Percentiles rank a stretch among this genome's conserved stretches.
Conservation (phyloP, 441 rosid species). For the Pelargonium myrrhifolium region DNA sequence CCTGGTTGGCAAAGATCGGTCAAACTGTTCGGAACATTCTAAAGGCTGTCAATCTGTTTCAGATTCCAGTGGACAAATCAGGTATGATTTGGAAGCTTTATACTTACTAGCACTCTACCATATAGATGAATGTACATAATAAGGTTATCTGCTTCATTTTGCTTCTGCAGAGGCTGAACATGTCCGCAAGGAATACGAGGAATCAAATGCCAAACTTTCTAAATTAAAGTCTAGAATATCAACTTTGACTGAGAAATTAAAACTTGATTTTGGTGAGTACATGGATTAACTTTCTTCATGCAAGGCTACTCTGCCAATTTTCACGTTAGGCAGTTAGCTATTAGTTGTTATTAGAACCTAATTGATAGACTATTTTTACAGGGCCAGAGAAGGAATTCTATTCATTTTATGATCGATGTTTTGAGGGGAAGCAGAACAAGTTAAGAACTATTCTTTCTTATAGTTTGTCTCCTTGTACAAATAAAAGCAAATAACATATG, state of each 20-base stretch:
- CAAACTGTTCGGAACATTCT: conserved; percentile 52
- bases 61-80: conserved; percentile 67
- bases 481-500: neutral
- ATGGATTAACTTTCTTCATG: neutral
- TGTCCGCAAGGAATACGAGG: conserved; percentile 84
- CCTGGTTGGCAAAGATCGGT: conserved; percentile 93
- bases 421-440: conserved; percentile 91
- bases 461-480: conserved; percentile 4
- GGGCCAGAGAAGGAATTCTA: conserved; percentile 95
- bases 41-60: conserved; percentile 50
- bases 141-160: conserved; percentile 3
- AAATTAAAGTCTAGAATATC: conserved; percentile 84
- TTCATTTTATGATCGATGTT: conserved; percentile 68
- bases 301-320: neutral
- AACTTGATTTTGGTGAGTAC: conserved; percentile 80
- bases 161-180: conserved; percentile 60
- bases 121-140: neutral
- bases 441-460: conserved; percentile 22
- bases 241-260: conserved; percentile 66
- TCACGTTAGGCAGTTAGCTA: neutral
- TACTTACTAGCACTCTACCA: neutral
- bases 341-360: neutral
- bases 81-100: conserved; percentile 29
- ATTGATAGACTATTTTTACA: conserved; percentile 22
- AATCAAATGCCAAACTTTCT: conserved; percentile 62